Percentiles rank a stretch among this genome's conserved stretches.
phyloP scores from a whole-genome alignment of 305 asterid species.

The Fraxinus dipetala region DNA sequence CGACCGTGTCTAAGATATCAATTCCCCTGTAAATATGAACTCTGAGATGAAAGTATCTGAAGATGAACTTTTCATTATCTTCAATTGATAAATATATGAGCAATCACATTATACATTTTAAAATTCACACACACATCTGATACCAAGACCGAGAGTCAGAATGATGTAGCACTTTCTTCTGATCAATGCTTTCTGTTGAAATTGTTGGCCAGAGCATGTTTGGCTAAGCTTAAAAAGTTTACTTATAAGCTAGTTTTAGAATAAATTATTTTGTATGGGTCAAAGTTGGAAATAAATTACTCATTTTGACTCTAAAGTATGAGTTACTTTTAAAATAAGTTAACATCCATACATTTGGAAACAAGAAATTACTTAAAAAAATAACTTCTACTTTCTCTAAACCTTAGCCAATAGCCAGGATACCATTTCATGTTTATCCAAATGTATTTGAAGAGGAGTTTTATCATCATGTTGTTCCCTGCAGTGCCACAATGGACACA shows the following conservation, averaged over 20 bases:
- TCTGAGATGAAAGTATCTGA: not conserved
- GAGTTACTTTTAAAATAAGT: not conserved
- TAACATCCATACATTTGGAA: not conserved
- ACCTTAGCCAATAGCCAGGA: not conserved
- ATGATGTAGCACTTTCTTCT: not conserved
- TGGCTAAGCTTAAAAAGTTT: not conserved
- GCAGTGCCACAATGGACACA: conserved; percentile 90
- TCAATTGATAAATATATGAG: not conserved
- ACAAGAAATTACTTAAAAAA: not conserved
- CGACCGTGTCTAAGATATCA: not conserved
- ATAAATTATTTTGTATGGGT: not conserved
- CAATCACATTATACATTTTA: not conserved
- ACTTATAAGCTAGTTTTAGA: not conserved
- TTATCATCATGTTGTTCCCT: conserved; percentile 21
- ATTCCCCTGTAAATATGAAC: not conserved
- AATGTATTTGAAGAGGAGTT: not conserved
- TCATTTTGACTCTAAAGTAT: not conserved
- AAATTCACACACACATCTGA: not conserved
- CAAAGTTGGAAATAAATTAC: not conserved
- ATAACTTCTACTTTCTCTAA: not conserved
- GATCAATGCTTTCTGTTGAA: not conserved
- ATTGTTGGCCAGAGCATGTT: not conserved
- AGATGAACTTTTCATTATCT: not conserved
- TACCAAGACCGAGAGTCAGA: not conserved
- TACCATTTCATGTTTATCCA: not conserved